Evolutionary conservation across 2,329 filamentous ascomycete genomes (phyloP).

Genomic region (Paraconiothyrium brasiliense): DNA sequence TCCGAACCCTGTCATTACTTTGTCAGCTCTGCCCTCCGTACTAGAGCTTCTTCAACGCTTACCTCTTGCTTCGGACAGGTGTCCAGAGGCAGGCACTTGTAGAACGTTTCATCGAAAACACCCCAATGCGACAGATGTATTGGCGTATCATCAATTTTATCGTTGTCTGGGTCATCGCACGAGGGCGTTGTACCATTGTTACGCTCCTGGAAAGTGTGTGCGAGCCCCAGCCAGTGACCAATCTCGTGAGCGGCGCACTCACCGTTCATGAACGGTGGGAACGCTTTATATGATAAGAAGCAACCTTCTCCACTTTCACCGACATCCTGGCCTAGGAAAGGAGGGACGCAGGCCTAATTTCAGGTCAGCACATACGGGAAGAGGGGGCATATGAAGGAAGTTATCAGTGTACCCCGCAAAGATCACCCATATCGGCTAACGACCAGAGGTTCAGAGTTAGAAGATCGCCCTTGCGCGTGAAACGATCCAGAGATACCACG

Average conservation of each 20-base stretch:
- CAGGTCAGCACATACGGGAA: too few relatives aligned
- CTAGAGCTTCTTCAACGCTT: not conserved
- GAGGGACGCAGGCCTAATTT: too few relatives aligned
- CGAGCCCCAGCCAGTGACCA: not conserved
- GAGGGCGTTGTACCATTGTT: too few relatives aligned
- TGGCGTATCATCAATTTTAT: not conserved
- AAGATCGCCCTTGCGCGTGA: too few relatives aligned
- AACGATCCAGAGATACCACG: too few relatives aligned
- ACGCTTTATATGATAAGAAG: not conserved
- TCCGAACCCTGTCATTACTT: not conserved
- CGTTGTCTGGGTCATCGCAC: not conserved
- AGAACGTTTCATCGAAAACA: not conserved
- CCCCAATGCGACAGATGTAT: not conserved
- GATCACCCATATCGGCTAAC: too few relatives aligned
- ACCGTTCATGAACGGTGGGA: not conserved
- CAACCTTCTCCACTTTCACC: too few relatives aligned
- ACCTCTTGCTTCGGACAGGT: not conserved
- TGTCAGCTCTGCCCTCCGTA: not conserved
- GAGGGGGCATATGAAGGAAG: too few relatives aligned
- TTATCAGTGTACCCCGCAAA: too few relatives aligned
- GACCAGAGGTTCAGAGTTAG: too few relatives aligned
- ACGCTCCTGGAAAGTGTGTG: not conserved
- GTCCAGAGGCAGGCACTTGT: not conserved
- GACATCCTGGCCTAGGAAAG: too few relatives aligned
- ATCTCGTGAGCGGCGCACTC: not conserved